Conservation (phyloP, 768 basidiomycete genomes). For the Mycena vulgaris region DNA sequence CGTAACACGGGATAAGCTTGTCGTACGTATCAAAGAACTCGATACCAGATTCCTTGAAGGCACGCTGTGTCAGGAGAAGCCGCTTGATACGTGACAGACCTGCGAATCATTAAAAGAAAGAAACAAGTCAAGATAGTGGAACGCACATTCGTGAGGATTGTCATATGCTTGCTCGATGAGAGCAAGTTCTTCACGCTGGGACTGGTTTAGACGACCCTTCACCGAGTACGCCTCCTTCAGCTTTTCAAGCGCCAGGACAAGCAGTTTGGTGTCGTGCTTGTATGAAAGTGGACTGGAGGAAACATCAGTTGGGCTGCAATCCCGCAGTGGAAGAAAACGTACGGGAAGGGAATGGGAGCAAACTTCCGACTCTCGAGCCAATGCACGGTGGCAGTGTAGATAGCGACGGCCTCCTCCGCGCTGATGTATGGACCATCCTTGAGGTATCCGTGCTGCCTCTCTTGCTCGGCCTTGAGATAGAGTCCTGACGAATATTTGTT, state of each 20-base stretch:
- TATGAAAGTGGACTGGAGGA: slow-evolving; percentile 87
- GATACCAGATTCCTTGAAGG: slow-evolving; percentile 98
- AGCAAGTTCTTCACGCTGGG: slow-evolving; percentile 97
- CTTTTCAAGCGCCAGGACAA: slow-evolving; percentile 97
- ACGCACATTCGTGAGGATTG: slow-evolving; percentile 96
- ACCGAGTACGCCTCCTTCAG: slow-evolving; percentile 99
- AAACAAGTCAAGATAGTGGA: neutral
- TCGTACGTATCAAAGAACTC: slow-evolving; percentile 98
- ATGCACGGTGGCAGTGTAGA: slow-evolving; percentile 98
- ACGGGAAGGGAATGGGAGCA: slow-evolving; percentile 99
- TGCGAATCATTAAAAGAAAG: slow-evolving; percentile 41
- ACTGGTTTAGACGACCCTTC: slow-evolving; percentile 97
- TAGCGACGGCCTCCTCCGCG: slow-evolving; percentile 98
- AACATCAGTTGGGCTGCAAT: neutral
- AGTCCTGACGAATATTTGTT: slow-evolving; percentile 66
- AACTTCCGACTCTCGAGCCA: slow-evolving; percentile 99
- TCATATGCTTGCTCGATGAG: slow-evolving; percentile 99
- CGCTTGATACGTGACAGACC: slow-evolving; percentile 98
- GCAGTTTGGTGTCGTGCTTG: slow-evolving; percentile 98
- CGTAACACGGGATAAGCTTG: slow-evolving; percentile 98
- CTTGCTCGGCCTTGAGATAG: slow-evolving; percentile 99
- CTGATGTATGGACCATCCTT: slow-evolving; percentile 99
- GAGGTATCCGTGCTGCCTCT: slow-evolving; percentile 97
- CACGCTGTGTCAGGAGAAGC: slow-evolving; percentile 94
- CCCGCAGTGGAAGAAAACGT: slow-evolving; percentile 45